Percentiles rank a stretch among this genome's conserved stretches.
Conservation (phyloP, 352 stramenopile species). For the Globisporangium middletonii region DNA sequence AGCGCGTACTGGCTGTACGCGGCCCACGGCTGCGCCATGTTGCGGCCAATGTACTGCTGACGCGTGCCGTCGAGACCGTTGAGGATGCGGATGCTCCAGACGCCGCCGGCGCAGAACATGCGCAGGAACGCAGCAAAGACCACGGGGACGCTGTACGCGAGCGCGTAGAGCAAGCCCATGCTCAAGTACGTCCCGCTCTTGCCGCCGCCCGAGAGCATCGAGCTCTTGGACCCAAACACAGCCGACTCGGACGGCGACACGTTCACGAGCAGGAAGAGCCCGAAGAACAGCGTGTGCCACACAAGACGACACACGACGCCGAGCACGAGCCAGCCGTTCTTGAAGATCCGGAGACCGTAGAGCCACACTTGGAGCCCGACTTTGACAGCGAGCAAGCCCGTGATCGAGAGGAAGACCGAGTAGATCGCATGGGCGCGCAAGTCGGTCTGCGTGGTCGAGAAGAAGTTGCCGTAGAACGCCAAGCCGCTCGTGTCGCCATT, state of each 20-base stretch:
- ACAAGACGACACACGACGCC: constrained; percentile 60
- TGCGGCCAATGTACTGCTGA: constrained; percentile 69
- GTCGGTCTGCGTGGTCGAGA: constrained; percentile 39
- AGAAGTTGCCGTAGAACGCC: constrained; percentile 60
- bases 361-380: constrained; percentile 76
- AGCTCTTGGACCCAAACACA: constrained; percentile 36
- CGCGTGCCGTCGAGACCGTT: constrained; percentile 64
- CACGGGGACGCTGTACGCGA: constrained; percentile 62
- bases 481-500: constrained; percentile 37
- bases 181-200: constrained; percentile 49
- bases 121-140: constrained; percentile 35
- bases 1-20: constrained; percentile 54
- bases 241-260: constrained; percentile 55
- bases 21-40: constrained; percentile 60
- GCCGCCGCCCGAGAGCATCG: constrained; percentile 38
- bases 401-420: constrained; percentile 60
- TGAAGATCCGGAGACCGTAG: constrained; percentile 57
- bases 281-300: constrained; percentile 75
- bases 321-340: constrained; percentile 49
- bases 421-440: constrained; percentile 66
- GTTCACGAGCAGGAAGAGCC: constrained; percentile 48
- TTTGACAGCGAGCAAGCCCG: constrained; percentile 51
- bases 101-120: constrained; percentile 39
- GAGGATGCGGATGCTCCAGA: constrained; percentile 60
- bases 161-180: constrained; percentile 47